Evolutionary conservation across 768 basidiomycete species (phyloP), one percentile per base, ranked within the genome.

Genomic region (Lentinula raphanica): DNA sequence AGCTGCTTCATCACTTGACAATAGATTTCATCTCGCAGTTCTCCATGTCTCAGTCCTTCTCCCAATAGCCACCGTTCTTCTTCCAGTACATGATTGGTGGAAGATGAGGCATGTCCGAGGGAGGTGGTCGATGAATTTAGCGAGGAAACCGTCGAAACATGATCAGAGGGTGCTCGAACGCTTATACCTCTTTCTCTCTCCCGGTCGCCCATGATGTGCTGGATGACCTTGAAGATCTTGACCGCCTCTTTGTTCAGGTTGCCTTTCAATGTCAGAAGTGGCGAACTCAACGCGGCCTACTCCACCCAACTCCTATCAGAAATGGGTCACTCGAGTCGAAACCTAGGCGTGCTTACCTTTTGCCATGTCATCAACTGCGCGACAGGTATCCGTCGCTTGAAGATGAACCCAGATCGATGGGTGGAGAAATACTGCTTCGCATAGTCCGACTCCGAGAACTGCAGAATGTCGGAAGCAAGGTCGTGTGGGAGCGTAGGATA

Each of bases 1-100:
- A 96, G 74, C 71, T 97, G 95, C 68, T 97, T 97, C 84, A 95
- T 87, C 25, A 92, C 63, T 64, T 97, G 95, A 66, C 92, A 94
- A 64, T 92, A 98, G 50, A 95, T 87, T 72, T 97, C 95, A 70
- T 98, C 95, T 60, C 94, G 75, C 64, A 97, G 75, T 72, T 96
- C 93, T 11, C 88, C 86, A 58, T 93, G 84, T 2, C 80, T 69
- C 36, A 97, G 77, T 2, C 91, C 94, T 66, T 91, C 86, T 45
- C 83, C 79, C 9, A 96, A 76, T 59, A 97, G 72, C 90, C 92
- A 94, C 21, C 92, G 78, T 61, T 94, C 89, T 69, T 95, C 93
- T 65, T 94, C 92, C 19, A 94, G 69, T 39, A 89, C 71, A 9
- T 76, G 76, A 29, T 72, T 64, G 40, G 62, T 64, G 19, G 64